Conservation (phyloP, 768 basidiomycete species). For the Rhodotorula diobovata region DNA sequence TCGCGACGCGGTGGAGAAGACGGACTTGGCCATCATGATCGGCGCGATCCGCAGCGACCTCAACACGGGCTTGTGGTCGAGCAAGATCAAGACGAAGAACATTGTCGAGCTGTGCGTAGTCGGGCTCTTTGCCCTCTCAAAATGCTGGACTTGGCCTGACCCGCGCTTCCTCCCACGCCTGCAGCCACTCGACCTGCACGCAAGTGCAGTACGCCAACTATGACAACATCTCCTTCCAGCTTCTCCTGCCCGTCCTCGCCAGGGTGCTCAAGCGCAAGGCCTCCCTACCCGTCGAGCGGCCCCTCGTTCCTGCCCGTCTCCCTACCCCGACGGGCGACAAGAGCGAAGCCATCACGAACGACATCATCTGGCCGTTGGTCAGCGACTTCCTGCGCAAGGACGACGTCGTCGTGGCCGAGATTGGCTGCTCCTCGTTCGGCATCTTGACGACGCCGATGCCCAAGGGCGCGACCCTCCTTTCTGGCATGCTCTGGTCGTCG, state of each 20-base stretch:
- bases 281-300: conserved; percentile 1
- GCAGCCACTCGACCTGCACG: conserved; percentile 70
- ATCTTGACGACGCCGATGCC: conserved; percentile 76
- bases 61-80: conserved; percentile 80
- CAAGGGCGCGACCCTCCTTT: conserved; percentile 59
- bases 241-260: conserved; percentile 44
- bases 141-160: accelerated
- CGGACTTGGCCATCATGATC: conserved; percentile 66
- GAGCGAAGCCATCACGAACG: conserved; percentile 47
- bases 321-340: conserved; percentile 52
- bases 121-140: not conserved
- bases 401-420: conserved; percentile 76
- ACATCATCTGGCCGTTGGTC: conserved; percentile 39
- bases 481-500: conserved; percentile 82
- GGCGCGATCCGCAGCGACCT: conserved; percentile 59
- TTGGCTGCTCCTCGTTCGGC: conserved; percentile 82
- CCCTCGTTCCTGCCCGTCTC: conserved; percentile 1
- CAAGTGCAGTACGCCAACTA: conserved; percentile 41
- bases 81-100: conserved; percentile 29
- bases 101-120: conserved; percentile 36
- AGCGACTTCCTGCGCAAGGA: conserved; percentile 33
- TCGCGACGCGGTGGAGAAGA: conserved; percentile 66
- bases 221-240: conserved; percentile 43
- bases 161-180: not conserved
- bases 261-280: conserved; percentile 24